Evolutionary conservation across 1,139 yeast species (phyloP).

Genomic region (Pichiaceae sp.): DNA sequence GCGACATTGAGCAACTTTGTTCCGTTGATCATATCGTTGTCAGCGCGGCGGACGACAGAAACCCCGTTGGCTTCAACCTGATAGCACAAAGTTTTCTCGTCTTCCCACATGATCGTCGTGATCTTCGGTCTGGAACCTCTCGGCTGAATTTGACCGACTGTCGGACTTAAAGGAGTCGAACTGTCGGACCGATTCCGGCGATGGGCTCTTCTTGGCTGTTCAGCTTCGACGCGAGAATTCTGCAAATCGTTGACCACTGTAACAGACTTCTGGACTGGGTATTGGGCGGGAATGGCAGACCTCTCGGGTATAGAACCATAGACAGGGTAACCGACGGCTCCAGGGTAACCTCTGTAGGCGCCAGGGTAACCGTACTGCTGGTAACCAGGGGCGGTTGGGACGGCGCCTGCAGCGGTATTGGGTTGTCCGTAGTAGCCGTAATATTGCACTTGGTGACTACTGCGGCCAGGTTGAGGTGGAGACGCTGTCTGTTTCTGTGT

Average conservation of each 20-base stretch:
- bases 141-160: slow-evolving; percentile 52
- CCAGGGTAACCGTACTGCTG: slow-evolving; percentile 6
- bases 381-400: background rate
- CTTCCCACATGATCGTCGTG: slow-evolving; percentile 96
- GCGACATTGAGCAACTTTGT: slow-evolving; percentile 88
- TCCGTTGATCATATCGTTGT: slow-evolving; percentile 92
- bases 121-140: slow-evolving; percentile 72
- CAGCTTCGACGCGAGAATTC: background rate
- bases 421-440: slow-evolving; percentile 3
- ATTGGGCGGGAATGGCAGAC: background rate
- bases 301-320: background rate
- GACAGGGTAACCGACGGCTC: slow-evolving; percentile 5
- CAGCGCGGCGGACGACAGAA: slow-evolving; percentile 85
- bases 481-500: slow-evolving; percentile 10
- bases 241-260: background rate
- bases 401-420: background rate
- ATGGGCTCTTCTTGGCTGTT: background rate
- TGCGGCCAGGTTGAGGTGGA: slow-evolving; percentile 8
- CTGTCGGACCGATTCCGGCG: background rate
- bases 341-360: slow-evolving; percentile 12
- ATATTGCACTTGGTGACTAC: slow-evolving; percentile 10
- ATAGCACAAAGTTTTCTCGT: slow-evolving; percentile 87
- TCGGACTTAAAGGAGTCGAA: slow-evolving; percentile 28
- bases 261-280: background rate
- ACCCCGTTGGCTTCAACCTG: slow-evolving; percentile 93